A percentile compares a stretch with the other conserved stretches of the same genome.
These are phyloP conservation scores for Purshia tridentata DNA, from an alignment of 306 rosid genomes.

Conservation along the genomic window DNA sequence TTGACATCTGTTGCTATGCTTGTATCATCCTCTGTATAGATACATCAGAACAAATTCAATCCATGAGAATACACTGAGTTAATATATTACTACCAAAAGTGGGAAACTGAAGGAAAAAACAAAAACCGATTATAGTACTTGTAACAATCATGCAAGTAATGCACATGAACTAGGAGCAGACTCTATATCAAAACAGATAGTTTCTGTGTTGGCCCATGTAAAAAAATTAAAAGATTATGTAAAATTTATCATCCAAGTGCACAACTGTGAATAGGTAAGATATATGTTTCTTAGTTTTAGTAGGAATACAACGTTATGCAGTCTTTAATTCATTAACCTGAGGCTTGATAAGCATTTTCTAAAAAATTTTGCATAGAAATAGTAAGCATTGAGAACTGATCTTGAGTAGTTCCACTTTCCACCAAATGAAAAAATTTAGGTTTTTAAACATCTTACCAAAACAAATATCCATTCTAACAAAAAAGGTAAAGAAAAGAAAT, in stretches of 20 bases:
- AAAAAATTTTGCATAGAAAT: background rate
- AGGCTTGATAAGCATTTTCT: background rate
- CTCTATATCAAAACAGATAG: background rate
- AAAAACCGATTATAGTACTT: background rate
- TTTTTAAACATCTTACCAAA: background rate
- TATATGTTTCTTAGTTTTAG: background rate
- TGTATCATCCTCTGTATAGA: conserved; percentile 92
- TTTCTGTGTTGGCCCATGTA: background rate
- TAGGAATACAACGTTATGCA: background rate
- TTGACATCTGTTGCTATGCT: conserved; percentile 68
- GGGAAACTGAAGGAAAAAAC: background rate
- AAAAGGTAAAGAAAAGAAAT: background rate
- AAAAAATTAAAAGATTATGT: background rate
- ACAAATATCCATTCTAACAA: background rate
- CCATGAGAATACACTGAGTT: background rate
- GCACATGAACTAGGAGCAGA: background rate
- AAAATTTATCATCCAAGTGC: background rate
- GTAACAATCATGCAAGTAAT: background rate
- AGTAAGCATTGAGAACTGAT: background rate
- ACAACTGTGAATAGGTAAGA: background rate
- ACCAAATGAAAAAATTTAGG: background rate
- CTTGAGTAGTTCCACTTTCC: background rate
- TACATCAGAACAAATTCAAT: conserved; percentile 12
- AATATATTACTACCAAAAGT: background rate
- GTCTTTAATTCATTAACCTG: background rate